These are phyloP conservation scores for Aspergillus avenaceus DNA, from an alignment of 495 filamentous ascomycete genomes.

Conservation along the genomic window DNA sequence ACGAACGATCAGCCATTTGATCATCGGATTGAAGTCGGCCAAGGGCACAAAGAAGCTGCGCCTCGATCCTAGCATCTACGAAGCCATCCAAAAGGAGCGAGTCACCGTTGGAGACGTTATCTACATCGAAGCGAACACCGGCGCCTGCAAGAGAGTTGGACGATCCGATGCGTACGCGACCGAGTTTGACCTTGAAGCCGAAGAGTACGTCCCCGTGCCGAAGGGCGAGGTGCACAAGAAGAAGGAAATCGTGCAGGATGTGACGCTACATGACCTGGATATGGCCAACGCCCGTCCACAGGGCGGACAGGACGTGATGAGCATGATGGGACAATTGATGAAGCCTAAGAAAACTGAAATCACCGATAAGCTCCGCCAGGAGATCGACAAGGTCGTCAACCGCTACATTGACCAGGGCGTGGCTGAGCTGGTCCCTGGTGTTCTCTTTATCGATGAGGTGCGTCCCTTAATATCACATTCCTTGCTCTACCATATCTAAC, in stretches of 20 bases:
- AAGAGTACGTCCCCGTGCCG: constrained; percentile 97
- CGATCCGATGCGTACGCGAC: constrained; percentile 94
- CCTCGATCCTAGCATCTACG: constrained; percentile 95
- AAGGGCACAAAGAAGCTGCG: constrained; percentile 96
- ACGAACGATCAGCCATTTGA: constrained; percentile 85
- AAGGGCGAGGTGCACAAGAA: constrained; percentile 99
- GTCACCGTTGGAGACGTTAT: constrained; percentile 95
- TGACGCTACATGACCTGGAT: constrained; percentile 93
- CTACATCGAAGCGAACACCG: constrained; percentile 98
- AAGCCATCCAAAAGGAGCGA: constrained; percentile 96
- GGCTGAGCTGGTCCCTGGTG: constrained; percentile 94
- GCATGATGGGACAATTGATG: constrained; percentile 99
- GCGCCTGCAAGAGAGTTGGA: constrained; percentile 93
- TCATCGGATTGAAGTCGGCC: constrained; percentile 85
- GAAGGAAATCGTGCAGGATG: constrained; percentile 99
- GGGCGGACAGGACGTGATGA: constrained; percentile 98
- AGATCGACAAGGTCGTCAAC: constrained; percentile 98
- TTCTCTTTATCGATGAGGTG: constrained; percentile 98
- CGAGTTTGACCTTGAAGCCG: constrained; percentile 96
- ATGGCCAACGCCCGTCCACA: constrained; percentile 92
- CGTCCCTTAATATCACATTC: constrained; percentile 14
- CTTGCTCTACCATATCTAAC: constrained; percentile 2
- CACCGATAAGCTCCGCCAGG: constrained; percentile 87
- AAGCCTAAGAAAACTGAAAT: constrained; percentile 99
- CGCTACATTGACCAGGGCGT: constrained; percentile 97